These are phyloP conservation scores for Russula abietina DNA, from an alignment of 768 basidiomycete genomes.

Conservation along the genomic window DNA sequence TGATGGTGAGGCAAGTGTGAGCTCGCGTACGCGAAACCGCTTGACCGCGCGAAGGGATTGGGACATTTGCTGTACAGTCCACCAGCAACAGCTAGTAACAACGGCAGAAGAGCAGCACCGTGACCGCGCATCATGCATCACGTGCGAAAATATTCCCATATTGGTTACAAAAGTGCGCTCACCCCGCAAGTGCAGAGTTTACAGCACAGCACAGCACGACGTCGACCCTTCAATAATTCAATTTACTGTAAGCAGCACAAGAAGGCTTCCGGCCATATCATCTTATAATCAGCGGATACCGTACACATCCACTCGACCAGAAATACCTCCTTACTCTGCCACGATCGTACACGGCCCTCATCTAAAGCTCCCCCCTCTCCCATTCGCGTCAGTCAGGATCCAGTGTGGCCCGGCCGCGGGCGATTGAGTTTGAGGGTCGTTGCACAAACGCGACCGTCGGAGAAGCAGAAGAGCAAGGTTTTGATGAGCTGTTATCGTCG, in stretches of 20 bases:
- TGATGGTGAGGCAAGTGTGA: slow-evolving; percentile 32
- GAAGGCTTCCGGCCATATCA: slow-evolving; percentile 39
- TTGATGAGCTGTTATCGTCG: not conserved
- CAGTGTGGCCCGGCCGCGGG: not conserved
- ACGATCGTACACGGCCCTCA: slow-evolving; percentile 87
- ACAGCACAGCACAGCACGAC: not conserved
- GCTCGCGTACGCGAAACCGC: slow-evolving; percentile 43
- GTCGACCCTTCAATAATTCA: no score
- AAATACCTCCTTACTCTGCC: slow-evolving; percentile 87
- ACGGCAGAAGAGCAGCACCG: no score
- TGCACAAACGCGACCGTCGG: not conserved
- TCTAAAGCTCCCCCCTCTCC: not conserved
- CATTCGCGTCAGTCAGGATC: not conserved
- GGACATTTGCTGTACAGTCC: not conserved
- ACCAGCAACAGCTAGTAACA: no score
- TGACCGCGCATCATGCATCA: no score
- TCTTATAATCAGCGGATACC: slow-evolving; percentile 60
- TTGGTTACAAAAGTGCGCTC: not conserved
- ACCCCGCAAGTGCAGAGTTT: slow-evolving; percentile 20
- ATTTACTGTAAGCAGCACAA: not conserved
- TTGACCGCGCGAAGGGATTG: slow-evolving; percentile 35
- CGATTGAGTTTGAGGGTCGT: not conserved
- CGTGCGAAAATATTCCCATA: not conserved
- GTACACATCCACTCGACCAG: slow-evolving; percentile 81
- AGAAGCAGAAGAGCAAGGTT: not conserved